Base-by-base conservation (phyloP, 129 eudicot species). In the Pseudognaphalium luteoalbum region DNA sequence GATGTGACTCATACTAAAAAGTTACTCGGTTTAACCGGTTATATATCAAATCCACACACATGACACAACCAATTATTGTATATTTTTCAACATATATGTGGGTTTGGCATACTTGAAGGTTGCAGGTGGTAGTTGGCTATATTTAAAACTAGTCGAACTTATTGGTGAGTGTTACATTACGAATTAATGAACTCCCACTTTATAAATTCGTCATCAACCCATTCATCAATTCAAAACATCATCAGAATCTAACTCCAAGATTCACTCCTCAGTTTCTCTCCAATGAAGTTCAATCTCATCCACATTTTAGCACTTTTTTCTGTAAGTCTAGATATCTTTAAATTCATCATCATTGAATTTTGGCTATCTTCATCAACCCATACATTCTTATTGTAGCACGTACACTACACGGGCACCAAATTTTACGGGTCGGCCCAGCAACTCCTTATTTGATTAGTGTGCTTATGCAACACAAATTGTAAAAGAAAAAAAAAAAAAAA, bases 231-330 rank as follows among this genome's bases (percentile, higher is more conserved):
- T 19, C 66, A 71, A 71, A 50, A 54, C 76, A 71, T 71, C 65
- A 71, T 71, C 76, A 54, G 60, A 52, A 57, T 34, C 76, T 32
- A 51, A 30, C n/a, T 50, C 25, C 65, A 12, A 71, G n/a, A 16
- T 71, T 71, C 64, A 70, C n/a, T 70, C 50, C 29, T 44, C 28
- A 72, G 35, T 34, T 56, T 20, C 4, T 58, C 68, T 37, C 39
- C 74, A 78, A 82, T 83, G 86, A 66, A 68, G 86, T 67, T 78
- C 77, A 58, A 59, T 19, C 56, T 58, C 59, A 62, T 78, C 37
- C 83, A 63, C 17, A 41, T 78, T 58, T 61, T 78, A 37, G 50
- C 77, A 39, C 66, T 83, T 64, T 34, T 83, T 6, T 83, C 72
- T 32, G 69, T 64, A 64, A 64, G 69, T 64, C 14, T 32, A 17